Evolutionary conservation across 257 asterid species (phyloP).

Genomic region (Catharanthus roseus): DNA sequence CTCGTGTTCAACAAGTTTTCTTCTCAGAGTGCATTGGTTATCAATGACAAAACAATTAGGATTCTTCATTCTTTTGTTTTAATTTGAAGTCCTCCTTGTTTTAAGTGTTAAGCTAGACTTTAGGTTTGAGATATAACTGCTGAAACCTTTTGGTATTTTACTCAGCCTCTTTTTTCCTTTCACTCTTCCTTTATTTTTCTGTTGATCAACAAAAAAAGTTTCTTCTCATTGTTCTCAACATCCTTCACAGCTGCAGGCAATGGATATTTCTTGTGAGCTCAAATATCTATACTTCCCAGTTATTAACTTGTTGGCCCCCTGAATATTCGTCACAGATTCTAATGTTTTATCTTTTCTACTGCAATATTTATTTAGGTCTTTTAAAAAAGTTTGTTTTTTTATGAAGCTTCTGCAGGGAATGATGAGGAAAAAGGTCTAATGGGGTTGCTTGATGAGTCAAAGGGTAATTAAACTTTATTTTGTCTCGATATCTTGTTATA

Average conservation of each 20-base stretch:
- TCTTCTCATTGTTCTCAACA: not conserved
- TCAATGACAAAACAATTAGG: not conserved
- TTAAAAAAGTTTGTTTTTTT: not conserved
- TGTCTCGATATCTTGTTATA: not conserved
- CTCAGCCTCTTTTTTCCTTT: not conserved
- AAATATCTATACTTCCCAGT: not conserved
- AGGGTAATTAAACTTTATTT: slow-evolving; percentile 40
- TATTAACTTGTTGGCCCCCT: not conserved
- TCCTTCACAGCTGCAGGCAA: not conserved
- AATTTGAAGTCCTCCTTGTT: not conserved
- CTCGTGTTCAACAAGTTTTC: not conserved
- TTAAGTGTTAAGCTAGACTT: not conserved
- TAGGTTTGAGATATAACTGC: not conserved
- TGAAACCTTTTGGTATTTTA: not conserved
- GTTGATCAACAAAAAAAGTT: not conserved
- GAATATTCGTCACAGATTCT: not conserved
- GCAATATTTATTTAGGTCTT: slow-evolving; percentile 11
- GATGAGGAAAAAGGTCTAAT: slow-evolving; percentile 62
- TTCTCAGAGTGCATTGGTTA: not conserved
- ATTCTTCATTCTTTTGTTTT: not conserved
- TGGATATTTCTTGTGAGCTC: not conserved
- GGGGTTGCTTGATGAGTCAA: slow-evolving; percentile 68
- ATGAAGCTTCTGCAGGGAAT: slow-evolving; percentile 50
- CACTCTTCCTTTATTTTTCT: not conserved
- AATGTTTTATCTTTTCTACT: not conserved